A percentile compares a stretch with the other conserved stretches of the same genome.
Conservation (phyloP, 805 yeast species). For the Sungouiozyma intestinalis region DNA sequence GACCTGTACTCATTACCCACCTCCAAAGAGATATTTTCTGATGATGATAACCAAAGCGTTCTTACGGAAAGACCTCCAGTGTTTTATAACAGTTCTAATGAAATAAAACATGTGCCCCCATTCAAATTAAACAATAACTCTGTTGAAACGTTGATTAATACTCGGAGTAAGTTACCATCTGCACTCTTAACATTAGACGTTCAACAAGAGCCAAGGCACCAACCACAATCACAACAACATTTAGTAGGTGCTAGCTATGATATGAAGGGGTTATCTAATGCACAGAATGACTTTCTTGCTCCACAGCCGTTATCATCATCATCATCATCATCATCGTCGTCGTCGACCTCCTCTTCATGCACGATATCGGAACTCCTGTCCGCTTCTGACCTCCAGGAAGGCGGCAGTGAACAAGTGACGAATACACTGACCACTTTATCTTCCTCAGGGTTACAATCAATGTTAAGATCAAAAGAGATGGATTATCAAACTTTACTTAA, state of each 20-base stretch:
- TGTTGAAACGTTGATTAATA: neutral
- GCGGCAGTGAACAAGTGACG: neutral
- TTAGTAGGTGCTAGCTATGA: no score
- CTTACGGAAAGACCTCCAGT: neutral
- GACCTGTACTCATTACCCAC: neutral
- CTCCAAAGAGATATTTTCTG: neutral
- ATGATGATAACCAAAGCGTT: neutral
- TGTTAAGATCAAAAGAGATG: constrained; percentile 6
- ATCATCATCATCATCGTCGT: neutral
- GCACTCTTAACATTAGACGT: neutral
- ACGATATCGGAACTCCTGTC: neutral
- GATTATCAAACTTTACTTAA: constrained; percentile 21
- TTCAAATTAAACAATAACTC: neutral
- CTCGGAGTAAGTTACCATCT: neutral
- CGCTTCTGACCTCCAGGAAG: neutral
- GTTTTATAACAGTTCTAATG: neutral
- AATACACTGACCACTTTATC: neutral
- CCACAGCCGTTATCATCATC: neutral
- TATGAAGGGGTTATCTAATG: no score
- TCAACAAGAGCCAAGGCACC: neutral
- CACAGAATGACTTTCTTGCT: neutral
- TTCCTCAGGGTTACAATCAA: neutral
- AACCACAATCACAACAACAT: no score
- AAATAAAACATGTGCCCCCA: neutral
- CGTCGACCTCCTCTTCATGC: neutral